phyloP scores from a whole-genome alignment of 805 yeast genomes.

The Candida coleopterorum region DNA sequence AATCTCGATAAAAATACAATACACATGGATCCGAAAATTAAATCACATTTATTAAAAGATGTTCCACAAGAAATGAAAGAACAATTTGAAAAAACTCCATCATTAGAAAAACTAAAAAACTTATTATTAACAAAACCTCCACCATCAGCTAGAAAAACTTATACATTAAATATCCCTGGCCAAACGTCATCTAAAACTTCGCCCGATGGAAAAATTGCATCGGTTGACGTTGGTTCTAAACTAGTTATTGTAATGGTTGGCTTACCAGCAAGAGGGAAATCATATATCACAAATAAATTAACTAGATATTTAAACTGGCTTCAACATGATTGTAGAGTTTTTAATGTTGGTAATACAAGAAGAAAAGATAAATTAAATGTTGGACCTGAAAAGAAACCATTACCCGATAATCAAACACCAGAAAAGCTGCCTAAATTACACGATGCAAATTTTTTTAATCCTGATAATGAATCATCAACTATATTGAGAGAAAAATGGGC shows the following conservation, averaged over 20 bases:
- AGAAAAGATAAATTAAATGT: constrained; percentile 59
- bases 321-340: constrained; percentile 84
- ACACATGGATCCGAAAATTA: constrained; percentile 17
- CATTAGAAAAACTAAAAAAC: constrained; percentile 34
- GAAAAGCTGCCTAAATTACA: constrained; percentile 34
- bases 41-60: constrained; percentile 28
- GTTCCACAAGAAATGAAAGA: constrained; percentile 31
- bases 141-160: constrained; percentile 53
- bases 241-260: constrained; percentile 97
- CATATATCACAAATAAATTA: constrained; percentile 86
- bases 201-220: constrained; percentile 66
- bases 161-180: constrained; percentile 90
- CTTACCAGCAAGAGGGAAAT: constrained; percentile 90
- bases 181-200: constrained; percentile 75
- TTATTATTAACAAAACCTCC: constrained; percentile 33
- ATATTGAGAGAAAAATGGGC: constrained; percentile 91
- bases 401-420: constrained; percentile 39
- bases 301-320: constrained; percentile 91
- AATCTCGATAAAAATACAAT: constrained; percentile 2
- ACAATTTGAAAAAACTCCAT: constrained; percentile 37
- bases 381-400: constrained; percentile 69
- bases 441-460: constrained; percentile 81
- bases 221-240: constrained; percentile 71
- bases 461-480: constrained; percentile 62
- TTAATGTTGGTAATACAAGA: constrained; percentile 94